Base-by-base conservation (phyloP, 164 flowering plant species). In the Hamamelis virginiana region DNA sequence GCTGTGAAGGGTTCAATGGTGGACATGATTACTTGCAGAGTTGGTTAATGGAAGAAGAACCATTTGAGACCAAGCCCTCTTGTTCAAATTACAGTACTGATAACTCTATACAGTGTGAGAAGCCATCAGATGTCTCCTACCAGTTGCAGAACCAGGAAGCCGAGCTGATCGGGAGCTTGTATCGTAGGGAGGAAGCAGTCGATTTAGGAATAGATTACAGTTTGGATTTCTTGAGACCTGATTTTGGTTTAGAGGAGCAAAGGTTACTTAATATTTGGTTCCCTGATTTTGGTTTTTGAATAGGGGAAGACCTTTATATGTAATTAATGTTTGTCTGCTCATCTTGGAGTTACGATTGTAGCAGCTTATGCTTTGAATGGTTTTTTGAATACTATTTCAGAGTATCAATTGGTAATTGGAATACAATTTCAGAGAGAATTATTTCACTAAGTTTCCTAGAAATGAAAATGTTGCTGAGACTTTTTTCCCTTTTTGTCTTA, bases 211-310 rank as follows among this genome's bases (percentile, higher is more conserved):
- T 44, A 25, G 62, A 16, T 56, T 5, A 23, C 23, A 65, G 15
- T 15, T 58, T 26, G 13, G 70, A 67, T 47, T 43, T 48, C 38
- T 62, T 63, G 23, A 44, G 58, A 19, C 67, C 51, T 1, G 72
- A 57, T 59, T 63, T 59, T 28, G 72, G 72, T 16, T 26, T 68
- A 10, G 19, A 57, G 1, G 80, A 76, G 41, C 71, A 52, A 27
- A 55, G 23, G 23, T 16, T 57, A 46, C 72, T 58, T 9, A 65
- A 62, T 43, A 38, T 12, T 2, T 66, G 73, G 64, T 63, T 67
- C 28, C 75, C 61, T 62, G 57, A 59, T 12, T 16, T 51, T 6
- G 58, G 58, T 16, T 65, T 65, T 44, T 28, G 25, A 50, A 9
- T 33, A 51, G 41, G 45, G 13, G 26, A 5, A 43, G 26, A 14